phyloP scores from a whole-genome alignment of 1,139 yeast genomes.

The Lodderomyces elongisporus region DNA sequence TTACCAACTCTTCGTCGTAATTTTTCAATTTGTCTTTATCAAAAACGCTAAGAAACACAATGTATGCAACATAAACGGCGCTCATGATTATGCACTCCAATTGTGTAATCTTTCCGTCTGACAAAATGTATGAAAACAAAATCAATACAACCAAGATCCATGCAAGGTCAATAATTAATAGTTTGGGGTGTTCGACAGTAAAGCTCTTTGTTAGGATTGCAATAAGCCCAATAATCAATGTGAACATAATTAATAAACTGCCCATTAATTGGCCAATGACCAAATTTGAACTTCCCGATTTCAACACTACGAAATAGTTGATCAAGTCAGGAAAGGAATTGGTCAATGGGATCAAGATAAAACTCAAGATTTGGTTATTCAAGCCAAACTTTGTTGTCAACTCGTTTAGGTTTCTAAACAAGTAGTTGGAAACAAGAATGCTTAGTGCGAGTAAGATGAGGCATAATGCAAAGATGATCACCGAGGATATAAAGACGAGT shows the following conservation, averaged over 20 bases:
- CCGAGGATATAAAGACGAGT: slow-evolving; percentile 14
- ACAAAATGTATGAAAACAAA: slow-evolving; percentile 38
- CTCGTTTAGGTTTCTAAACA: slow-evolving; percentile 28
- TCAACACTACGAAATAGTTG: slow-evolving; percentile 31
- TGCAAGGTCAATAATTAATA: slow-evolving; percentile 26
- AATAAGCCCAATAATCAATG: slow-evolving; percentile 34
- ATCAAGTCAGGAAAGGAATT: slow-evolving; percentile 40
- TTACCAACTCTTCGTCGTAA: slow-evolving; percentile 13
- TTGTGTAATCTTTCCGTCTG: slow-evolving; percentile 47
- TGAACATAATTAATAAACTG: slow-evolving; percentile 31
- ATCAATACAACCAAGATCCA: slow-evolving; percentile 34
- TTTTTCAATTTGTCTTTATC: slow-evolving; percentile 16
- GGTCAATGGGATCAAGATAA: slow-evolving; percentile 34
- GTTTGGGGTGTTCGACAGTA: slow-evolving; percentile 16
- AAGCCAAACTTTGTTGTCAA: slow-evolving; percentile 23
- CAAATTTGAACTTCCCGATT: slow-evolving; percentile 28
- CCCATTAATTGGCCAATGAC: slow-evolving; percentile 42
- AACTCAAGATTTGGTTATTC: slow-evolving; percentile 31
- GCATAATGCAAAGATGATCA: slow-evolving; percentile 15
- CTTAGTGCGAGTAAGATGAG: slow-evolving; percentile 22
- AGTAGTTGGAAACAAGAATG: slow-evolving; percentile 32
- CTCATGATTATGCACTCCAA: slow-evolving; percentile 46
- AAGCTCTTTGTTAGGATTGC: slow-evolving; percentile 24
- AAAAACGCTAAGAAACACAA: slow-evolving; percentile 23
- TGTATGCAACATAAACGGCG: slow-evolving; percentile 31